Base-by-base conservation (phyloP, 805 yeast genomes). In the Ascoidea asiatica region DNA sequence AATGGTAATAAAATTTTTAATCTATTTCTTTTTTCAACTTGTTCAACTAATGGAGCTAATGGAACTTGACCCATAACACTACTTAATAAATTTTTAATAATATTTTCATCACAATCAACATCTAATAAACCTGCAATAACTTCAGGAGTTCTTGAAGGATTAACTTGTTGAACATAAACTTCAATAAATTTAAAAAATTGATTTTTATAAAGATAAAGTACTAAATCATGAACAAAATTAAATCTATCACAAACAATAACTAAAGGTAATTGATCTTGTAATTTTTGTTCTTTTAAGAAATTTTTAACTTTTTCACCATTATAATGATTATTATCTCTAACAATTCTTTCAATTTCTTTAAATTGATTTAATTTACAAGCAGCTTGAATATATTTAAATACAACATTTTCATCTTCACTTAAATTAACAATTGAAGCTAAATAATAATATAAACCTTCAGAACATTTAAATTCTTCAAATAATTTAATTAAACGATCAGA, bases 281-380 rank as follows among this genome's bases (percentile, higher is more conserved):
- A 73, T 58, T 84, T 79, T 50, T 90, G 87, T 62, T 92, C 98
- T 66, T 92, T 92, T 67, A 92, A 74, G 66, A 85, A 94, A 69
- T 92, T 92, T 72, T 92, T 92, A 48, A 92, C 97, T 66, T 89
- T 89, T 63, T 92, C 98, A 48, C 97, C 94, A 60, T 88, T 90
- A 65, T 90, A 92, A 47, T 87, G 90, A 53, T 77, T 84, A 70
- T 92, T 92, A 60, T 88, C 95, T 63, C 92, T 81, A 43, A 88
- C 96, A 50, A 92, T 77, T 63, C 99, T 79, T 69, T 92, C 98
- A 57, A 92, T 87, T 67, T 92, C 99, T 57, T 84, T 83, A 61
- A 73, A 72, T 69, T 92, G 97, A 49, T 89, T 89, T 60, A 87
- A 72, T 58, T 77, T 79, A 38, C 96, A 85, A 50, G 97, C 97